Base-by-base conservation (phyloP, 2,329 filamentous ascomycete species). In the Rutstroemia sp. region DNA sequence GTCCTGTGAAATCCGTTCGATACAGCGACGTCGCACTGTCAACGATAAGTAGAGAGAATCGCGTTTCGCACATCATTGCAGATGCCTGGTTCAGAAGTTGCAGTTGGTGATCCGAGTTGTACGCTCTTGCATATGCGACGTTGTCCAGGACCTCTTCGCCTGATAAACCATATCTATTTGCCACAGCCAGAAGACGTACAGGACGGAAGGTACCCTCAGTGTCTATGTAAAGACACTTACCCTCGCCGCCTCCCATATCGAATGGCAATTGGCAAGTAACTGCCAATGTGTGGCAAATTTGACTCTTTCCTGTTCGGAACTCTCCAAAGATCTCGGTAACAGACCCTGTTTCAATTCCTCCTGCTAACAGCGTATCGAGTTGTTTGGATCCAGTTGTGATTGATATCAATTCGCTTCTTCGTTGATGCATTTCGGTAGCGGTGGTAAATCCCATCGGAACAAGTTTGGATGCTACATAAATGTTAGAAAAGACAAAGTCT, bases 391-490 rank as follows among this genome's bases (percentile, higher is more conserved):
- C 94, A 3, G 94, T 99, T 3, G 94, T 96, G 63, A 99, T 96
- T 14, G 92, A 96, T 64, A 99, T 99, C 58, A 99, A 82, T 73
- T 97, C 94, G 72, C 91, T 96, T 71, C 95, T 85, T 62, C 94
- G 87, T 65, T 92, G 89, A 70, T 99, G 95, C 92, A 99, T 99
- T 73, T 99, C 95, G 0, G 94, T 99, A 3, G 94, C 94, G 0
- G 94, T 99, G 1, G 95, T 99, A 71, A 99, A 99, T 44, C 94
- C 94, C 92, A 99, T 96, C 0, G 94, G 94, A 0, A 99, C 94
- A 51, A 97, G 81, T 72, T 96, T 99, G 1, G 91, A 92, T 27
- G 92, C 92, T 95, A 64, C 50, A 23, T 9, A 40, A 46, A 56
- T 49, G 25, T 63, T 12, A 63, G 51, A 5, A 34, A 9, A 0